Conservation (phyloP, 169 alveolate genomes). For the Plasmodium adleri region DNA sequence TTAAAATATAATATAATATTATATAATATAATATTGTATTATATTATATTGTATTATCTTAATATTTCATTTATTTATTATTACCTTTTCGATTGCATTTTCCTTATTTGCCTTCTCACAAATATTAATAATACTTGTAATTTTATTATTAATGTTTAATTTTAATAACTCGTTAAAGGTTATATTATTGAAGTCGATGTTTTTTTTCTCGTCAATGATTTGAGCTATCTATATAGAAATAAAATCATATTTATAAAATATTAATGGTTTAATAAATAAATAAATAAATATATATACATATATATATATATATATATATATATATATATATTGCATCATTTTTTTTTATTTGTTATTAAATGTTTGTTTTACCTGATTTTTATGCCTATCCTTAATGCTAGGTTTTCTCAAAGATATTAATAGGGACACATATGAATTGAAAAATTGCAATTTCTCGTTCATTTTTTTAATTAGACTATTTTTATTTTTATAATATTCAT, state of each 20-base stretch:
- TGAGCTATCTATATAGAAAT: slow-evolving; percentile 33
- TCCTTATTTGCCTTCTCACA: slow-evolving; percentile 77
- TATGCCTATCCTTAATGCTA: slow-evolving; percentile 71
- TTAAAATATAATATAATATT: not conserved
- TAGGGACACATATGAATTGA: slow-evolving; percentile 69
- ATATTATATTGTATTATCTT: not conserved
- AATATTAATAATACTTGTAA: slow-evolving; percentile 63
- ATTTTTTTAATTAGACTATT: slow-evolving; percentile 58
- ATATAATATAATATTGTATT: not conserved
- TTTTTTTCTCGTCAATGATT: slow-evolving; percentile 57
- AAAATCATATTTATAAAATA: too few relatives aligned
- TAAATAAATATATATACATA: not conserved
- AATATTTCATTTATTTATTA: not conserved
- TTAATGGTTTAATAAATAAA: not conserved
- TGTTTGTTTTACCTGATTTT: slow-evolving; percentile 39
- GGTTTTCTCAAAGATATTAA: slow-evolving; percentile 72
- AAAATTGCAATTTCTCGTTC: slow-evolving; percentile 53
- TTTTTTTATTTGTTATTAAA: slow-evolving; percentile 28
- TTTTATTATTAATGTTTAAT: slow-evolving; percentile 56
- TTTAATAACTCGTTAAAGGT: slow-evolving; percentile 65
- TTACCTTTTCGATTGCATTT: slow-evolving; percentile 74
- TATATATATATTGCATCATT: not conserved
- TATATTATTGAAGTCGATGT: slow-evolving; percentile 65
- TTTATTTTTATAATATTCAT: slow-evolving; percentile 67
- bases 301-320: not conserved